Conservation (phyloP, 768 basidiomycete species). For the Rhodotorula sphaerocarpa region DNA sequence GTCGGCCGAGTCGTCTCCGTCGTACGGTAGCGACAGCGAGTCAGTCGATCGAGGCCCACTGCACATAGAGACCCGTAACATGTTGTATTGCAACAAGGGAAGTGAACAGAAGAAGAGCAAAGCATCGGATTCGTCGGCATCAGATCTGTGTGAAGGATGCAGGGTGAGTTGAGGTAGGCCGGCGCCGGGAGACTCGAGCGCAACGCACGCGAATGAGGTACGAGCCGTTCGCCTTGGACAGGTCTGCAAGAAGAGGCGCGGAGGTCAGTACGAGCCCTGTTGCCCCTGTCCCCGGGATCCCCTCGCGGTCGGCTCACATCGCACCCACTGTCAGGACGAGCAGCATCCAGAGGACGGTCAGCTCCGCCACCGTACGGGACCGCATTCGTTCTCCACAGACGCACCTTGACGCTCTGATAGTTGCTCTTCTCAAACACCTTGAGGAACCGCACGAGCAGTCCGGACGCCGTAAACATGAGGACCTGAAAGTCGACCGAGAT, state of each 20-base stretch:
- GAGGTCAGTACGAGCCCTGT: neutral
- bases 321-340: constrained; percentile 33
- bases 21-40: neutral
- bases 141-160: neutral
- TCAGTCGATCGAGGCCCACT: too few species aligned
- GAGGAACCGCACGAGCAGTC: constrained; percentile 87
- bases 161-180: too few species aligned
- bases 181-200: neutral
- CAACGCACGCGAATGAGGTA: constrained; percentile 21
- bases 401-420: constrained; percentile 53
- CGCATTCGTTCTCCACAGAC: too few species aligned
- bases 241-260: neutral
- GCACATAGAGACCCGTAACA: neutral
- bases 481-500: constrained; percentile 99
- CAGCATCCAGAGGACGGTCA: too few species aligned
- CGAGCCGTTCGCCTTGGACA: constrained; percentile 25
- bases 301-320: neutral
- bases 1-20: constrained; percentile 26
- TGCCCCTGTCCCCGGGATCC: too few species aligned
- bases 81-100: neutral
- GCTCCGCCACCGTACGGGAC: too few species aligned
- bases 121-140: neutral
- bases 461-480: constrained; percentile 96
- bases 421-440: constrained; percentile 96
- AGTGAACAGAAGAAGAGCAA: neutral